Percentiles rank a stretch among this genome's conserved stretches.
phyloP scores from a whole-genome alignment of 208 protist species.

The Herpetomonas tarakana region DNA sequence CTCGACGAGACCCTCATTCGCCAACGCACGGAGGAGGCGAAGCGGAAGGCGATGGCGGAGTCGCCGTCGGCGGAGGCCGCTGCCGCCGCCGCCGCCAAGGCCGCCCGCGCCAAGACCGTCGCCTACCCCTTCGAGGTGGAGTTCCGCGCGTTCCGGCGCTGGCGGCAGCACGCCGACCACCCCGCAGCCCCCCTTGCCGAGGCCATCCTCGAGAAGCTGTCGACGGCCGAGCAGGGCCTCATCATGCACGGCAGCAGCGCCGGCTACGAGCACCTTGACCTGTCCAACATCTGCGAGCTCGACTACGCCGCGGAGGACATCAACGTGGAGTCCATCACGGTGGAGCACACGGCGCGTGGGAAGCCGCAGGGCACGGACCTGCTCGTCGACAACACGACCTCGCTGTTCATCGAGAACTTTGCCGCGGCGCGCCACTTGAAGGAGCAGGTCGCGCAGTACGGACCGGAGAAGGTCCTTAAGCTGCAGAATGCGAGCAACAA shows the following conservation, averaged over 20 bases:
- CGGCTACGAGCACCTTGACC: slow-evolving; percentile 79
- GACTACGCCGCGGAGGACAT: slow-evolving; percentile 80
- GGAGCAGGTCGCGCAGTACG: slow-evolving; percentile 50
- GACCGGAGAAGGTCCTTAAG: slow-evolving; percentile 34
- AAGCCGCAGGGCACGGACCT: slow-evolving; percentile 68
- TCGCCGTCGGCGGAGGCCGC: slow-evolving; percentile 4
- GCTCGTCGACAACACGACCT: slow-evolving; percentile 77
- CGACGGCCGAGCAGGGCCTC: slow-evolving; percentile 74
- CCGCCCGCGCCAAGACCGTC: slow-evolving; percentile 67
- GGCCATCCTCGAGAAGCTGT: slow-evolving; percentile 81
- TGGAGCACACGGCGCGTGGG: slow-evolving; percentile 77
- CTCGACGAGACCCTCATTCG: slow-evolving; percentile 66
- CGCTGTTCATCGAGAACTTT: slow-evolving; percentile 88
- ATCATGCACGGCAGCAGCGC: slow-evolving; percentile 72
- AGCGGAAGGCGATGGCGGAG: not conserved
- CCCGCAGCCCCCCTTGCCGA: slow-evolving; percentile 65
- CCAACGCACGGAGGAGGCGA: slow-evolving; percentile 1
- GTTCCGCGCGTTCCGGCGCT: slow-evolving; percentile 74
- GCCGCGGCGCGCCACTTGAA: slow-evolving; percentile 72
- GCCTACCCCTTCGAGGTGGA: slow-evolving; percentile 87
- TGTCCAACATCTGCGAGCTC: slow-evolving; percentile 74
- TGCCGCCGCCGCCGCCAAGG: slow-evolving; percentile 8
- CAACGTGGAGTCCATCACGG: slow-evolving; percentile 84
- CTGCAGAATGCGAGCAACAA: slow-evolving; percentile 56
- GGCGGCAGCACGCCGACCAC: slow-evolving; percentile 74